A percentile compares a stretch with the other conserved stretches of the same genome.
These are phyloP conservation scores for Lagenidium giganteum DNA, from an alignment of 352 stramenopile species.

Conservation along the genomic window DNA sequence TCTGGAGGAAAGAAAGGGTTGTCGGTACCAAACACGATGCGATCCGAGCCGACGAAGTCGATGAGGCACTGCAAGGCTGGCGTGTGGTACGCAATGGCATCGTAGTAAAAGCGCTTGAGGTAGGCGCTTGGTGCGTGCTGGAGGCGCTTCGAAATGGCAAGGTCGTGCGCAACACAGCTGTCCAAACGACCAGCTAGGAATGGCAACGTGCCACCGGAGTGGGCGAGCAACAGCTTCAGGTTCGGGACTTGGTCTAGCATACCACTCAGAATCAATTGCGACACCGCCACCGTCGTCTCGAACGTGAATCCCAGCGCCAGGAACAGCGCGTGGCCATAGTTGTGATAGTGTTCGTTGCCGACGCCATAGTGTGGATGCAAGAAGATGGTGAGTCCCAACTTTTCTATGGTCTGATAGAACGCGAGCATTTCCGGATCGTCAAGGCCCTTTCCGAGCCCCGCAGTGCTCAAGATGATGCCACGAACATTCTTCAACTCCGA, in stretches of 20 bases:
- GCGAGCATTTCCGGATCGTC: conserved; percentile 49
- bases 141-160: conserved; percentile 28
- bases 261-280: conserved; percentile 48
- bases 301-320: conserved; percentile 63
- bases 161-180: conserved; percentile 54
- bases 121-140: conserved; percentile 42
- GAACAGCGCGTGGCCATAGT: conserved; percentile 54
- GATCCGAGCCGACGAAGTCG: conserved; percentile 40
- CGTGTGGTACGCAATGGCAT: conserved; percentile 50
- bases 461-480: conserved; percentile 51
- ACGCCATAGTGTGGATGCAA: conserved; percentile 67
- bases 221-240: conserved; percentile 45
- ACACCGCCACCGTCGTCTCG: conserved; percentile 60
- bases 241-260: conserved; percentile 40
- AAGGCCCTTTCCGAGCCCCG: conserved; percentile 44
- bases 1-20: conserved; percentile 58
- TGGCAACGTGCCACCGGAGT: conserved; percentile 58
- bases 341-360: conserved; percentile 48
- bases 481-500: conserved; percentile 27
- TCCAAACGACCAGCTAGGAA: conserved; percentile 55
- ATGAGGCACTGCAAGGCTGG: conserved; percentile 49
- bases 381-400: conserved; percentile 43
- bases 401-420: conserved; percentile 39
- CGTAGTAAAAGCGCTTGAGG: conserved; percentile 58
- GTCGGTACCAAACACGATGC: conserved; percentile 60